Evolutionary conservation across 805 yeast genomes (phyloP).

Genomic region (Suhomyces sp.): DNA sequence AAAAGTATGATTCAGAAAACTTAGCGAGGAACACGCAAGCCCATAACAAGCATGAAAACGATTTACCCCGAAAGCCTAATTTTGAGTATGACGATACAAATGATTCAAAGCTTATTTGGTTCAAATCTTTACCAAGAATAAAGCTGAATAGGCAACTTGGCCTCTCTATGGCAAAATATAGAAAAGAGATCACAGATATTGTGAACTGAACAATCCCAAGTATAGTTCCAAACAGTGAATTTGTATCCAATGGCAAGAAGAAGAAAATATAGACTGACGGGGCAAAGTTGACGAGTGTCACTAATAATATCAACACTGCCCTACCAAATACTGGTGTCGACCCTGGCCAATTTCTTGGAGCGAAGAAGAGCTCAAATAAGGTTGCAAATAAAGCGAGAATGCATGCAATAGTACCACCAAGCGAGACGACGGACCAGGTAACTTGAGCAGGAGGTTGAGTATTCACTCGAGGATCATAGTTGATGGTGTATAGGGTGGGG

Average conservation of each 20-base stretch:
- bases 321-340: conserved; percentile 15
- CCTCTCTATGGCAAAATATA: conserved; percentile 29
- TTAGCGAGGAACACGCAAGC: conserved; percentile 31
- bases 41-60: conserved; percentile 31
- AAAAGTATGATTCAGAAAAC: conserved; percentile 36
- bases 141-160: conserved; percentile 22
- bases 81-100: conserved; percentile 28
- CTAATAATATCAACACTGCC: conserved; percentile 14
- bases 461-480: conserved; percentile 39
- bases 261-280: conserved; percentile 32
- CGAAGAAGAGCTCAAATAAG: conserved; percentile 23
- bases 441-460: conserved; percentile 48
- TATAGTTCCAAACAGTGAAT: conserved; percentile 22
- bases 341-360: conserved; percentile 28
- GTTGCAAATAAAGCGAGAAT: conserved; percentile 26
- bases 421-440: conserved; percentile 41
- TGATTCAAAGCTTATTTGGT: conserved; percentile 9
- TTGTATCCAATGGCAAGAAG: conserved; percentile 23
- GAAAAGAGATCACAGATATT: conserved; percentile 26
- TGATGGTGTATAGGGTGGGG: conserved; percentile 46
- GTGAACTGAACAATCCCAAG: conserved; percentile 27
- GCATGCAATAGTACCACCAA: conserved; percentile 47
- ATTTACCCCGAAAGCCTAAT: conserved; percentile 19
- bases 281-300: conserved; percentile 20
- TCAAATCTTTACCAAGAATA: conserved; percentile 5